These are phyloP conservation scores for Umbelopsis sp. DNA, from an alignment of 192 early-diverging fungal genomes.

Conservation along the genomic window DNA sequence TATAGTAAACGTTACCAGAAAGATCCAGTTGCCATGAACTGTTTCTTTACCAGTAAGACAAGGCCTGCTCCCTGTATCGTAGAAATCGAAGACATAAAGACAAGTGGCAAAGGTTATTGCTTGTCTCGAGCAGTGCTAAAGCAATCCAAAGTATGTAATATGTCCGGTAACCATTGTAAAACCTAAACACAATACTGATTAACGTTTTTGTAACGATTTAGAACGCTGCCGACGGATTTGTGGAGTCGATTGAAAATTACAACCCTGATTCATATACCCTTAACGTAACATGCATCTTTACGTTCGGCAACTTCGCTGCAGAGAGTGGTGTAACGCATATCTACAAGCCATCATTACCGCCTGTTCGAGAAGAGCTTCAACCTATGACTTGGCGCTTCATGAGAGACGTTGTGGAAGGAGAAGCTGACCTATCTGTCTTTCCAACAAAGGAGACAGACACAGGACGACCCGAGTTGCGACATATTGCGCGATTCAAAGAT, in stretches of 20 bases:
- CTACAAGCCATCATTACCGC: constrained; percentile 3
- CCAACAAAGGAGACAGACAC: not conserved
- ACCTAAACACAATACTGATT: not conserved
- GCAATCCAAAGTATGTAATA: constrained; percentile 23
- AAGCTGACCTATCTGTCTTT: not conserved
- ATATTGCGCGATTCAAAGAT: constrained; percentile 22
- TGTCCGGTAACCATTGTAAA: not conserved
- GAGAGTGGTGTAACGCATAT: constrained; percentile 29
- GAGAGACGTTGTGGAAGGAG: constrained; percentile 6
- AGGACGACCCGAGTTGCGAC: constrained; percentile 23
- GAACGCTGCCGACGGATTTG: not conserved
- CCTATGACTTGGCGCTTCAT: constrained; percentile 6
- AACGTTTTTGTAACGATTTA: not conserved
- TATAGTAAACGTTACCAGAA: constrained; percentile 20
- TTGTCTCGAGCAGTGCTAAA: constrained; percentile 16
- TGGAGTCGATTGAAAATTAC: constrained; percentile 3
- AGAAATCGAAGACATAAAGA: constrained; percentile 31
- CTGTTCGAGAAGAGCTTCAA: not conserved
- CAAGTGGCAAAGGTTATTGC: constrained; percentile 29
- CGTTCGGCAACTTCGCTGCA: constrained; percentile 29
- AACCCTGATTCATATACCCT: constrained; percentile 8
- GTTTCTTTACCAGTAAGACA: constrained; percentile 33
- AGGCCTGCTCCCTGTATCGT: constrained; percentile 9
- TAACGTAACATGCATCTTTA: constrained; percentile 15
- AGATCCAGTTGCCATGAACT: constrained; percentile 35